Evolutionary conservation across 768 basidiomycete species (phyloP), one percentile per base, ranked within the genome.

Genomic region (Paxillus rubicundulus): DNA sequence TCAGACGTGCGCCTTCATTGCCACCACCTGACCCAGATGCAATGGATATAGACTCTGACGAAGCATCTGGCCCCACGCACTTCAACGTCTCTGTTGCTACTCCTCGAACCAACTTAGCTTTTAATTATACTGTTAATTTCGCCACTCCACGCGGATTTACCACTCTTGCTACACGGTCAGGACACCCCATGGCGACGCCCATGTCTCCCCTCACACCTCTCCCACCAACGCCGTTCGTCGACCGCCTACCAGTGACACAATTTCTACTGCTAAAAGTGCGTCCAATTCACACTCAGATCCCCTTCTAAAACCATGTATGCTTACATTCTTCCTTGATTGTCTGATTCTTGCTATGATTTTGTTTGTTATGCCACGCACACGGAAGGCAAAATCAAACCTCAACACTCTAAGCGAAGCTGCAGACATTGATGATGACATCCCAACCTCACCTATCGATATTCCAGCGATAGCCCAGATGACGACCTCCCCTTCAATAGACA

Each of bases 141-240:
- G 65, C 61, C 7, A 70, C 70, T 6, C 69, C 70, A 21, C 27
- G 50, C 27, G 47, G 45, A 39, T 37, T 57, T 9, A 46, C 28
- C 4, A 50, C 45, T 13, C 49, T 46, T 27, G 34, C 41, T 20
- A 28, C 48, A 12, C 42, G 45, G 36, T 49, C 55, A 4, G 18
- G 27, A 17, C 28, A 44, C 18, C 48, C 44, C 28, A 16, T 48
- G 2, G 16, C 52, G 14, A 59, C 64, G 4, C 66, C 73, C 9
- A 62, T 72, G 52, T 78, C 77, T 1, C 76, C 76, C 16, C 68
- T 84, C 33, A 82, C 82, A 7, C 82, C 82, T 7, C 59, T 80
- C 32, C 75, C 80, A 6, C 72, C 76, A 53, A 79, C 82, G 1
- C 80, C 81, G 5, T 60, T 62, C 27, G 17, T 33, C 3, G 57